These are phyloP conservation scores for Fomitopsis schrenkii DNA, from an alignment of 1,284 basidiomycete genomes.

Conservation along the genomic window DNA sequence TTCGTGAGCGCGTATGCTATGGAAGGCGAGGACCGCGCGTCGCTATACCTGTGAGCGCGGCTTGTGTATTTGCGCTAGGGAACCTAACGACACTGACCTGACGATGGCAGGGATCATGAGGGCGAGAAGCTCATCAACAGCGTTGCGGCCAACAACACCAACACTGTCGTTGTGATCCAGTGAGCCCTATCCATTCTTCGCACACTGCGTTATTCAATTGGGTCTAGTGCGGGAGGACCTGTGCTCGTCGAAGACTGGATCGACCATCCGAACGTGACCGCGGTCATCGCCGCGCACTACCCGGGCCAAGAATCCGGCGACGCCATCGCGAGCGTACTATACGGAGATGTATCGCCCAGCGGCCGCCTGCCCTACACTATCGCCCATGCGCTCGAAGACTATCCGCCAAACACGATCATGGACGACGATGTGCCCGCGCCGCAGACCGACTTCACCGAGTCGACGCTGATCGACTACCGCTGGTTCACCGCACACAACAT, in stretches of 20 bases:
- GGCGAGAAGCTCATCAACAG: constrained; percentile 41
- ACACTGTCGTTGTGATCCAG: constrained; percentile 55
- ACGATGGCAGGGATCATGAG: constrained; percentile 44
- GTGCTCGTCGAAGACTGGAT: constrained; percentile 47
- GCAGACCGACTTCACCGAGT: background rate
- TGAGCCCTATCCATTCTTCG: constrained; percentile 4
- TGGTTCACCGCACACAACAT: constrained; percentile 16
- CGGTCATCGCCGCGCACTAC: constrained; percentile 17
- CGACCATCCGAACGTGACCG: constrained; percentile 32
- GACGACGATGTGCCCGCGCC: background rate
- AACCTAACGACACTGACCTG: no score
- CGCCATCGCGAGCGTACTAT: constrained; percentile 43
- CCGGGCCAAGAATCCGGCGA: constrained; percentile 56
- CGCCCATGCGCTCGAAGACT: constrained; percentile 62
- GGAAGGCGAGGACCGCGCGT: constrained; percentile 47
- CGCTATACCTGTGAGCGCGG: background rate
- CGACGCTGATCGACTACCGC: background rate
- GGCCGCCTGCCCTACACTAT: constrained; percentile 78
- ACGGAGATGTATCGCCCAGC: constrained; percentile 43
- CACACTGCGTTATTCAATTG: no score
- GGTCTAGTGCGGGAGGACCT: constrained; percentile 34
- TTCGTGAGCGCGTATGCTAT: constrained; percentile 52
- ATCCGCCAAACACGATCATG: constrained; percentile 29
- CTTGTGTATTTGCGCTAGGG: background rate
- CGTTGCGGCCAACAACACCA: constrained; percentile 33